Evolutionary conservation across 208 protist species (phyloP).

Genomic region (Leishmania braziliensis): DNA sequence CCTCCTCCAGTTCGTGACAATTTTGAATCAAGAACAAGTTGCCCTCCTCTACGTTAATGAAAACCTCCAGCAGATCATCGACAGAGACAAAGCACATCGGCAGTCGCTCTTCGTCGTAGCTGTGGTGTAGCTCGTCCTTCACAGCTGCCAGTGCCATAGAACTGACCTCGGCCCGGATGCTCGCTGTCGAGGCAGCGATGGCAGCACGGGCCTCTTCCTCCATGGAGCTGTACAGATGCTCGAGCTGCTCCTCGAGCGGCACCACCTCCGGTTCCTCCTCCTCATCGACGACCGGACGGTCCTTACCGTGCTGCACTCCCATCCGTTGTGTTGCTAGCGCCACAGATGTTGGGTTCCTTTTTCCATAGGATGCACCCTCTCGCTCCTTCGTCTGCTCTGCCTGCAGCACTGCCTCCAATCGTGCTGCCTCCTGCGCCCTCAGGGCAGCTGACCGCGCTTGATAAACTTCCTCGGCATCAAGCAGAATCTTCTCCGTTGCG

Average conservation of each 20-base stretch:
- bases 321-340: background rate
- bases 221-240: constrained; percentile 56
- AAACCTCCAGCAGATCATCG: constrained; percentile 94
- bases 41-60: constrained; percentile 95
- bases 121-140: constrained; percentile 51
- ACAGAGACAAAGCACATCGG: constrained; percentile 94
- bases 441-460: constrained; percentile 36
- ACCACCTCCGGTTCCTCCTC: constrained; percentile 33
- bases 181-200: constrained; percentile 37
- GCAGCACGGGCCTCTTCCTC: constrained; percentile 50
- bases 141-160: constrained; percentile 65
- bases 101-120: constrained; percentile 74
- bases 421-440: constrained; percentile 17
- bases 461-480: constrained; percentile 56
- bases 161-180: constrained; percentile 51
- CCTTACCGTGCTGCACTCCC: background rate
- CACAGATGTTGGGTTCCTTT: background rate
- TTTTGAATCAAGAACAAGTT: constrained; percentile 98
- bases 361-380: background rate
- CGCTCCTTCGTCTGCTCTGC: constrained; percentile 2
- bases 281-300: background rate
- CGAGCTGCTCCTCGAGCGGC: constrained; percentile 58
- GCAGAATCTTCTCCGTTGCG: constrained; percentile 55
- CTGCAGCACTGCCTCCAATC: background rate
- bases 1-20: constrained; percentile 94